Percentiles rank a stretch among this genome's conserved stretches.
Evolutionary conservation across 495 filamentous ascomycete genomes (phyloP).

Genomic region (Neurospora pannonica): DNA sequence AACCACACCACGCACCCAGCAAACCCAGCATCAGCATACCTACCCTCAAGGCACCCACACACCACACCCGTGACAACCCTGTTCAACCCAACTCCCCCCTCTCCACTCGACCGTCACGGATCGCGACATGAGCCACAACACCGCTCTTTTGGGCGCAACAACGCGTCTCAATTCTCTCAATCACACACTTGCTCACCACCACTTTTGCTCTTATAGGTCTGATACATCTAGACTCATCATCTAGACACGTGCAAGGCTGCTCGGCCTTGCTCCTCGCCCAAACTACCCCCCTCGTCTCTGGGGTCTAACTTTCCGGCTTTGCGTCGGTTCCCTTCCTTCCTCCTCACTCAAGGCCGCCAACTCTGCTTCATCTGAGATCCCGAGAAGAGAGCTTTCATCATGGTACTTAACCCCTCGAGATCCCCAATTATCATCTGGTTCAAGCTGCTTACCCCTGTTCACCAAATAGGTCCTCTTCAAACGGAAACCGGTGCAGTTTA

Average conservation of each 20-base stretch:
- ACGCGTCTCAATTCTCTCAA: constrained; percentile 14
- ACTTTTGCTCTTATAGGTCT: background rate
- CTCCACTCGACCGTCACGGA: constrained; percentile 23
- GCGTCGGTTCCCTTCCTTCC: background rate
- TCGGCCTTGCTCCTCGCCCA: constrained; percentile 23
- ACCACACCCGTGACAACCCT: constrained; percentile 19
- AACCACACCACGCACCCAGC: background rate
- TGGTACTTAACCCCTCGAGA: constrained; percentile 16
- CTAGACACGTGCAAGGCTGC: constrained; percentile 23
- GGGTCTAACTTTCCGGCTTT: background rate
- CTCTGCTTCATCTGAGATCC: background rate
- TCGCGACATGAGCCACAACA: constrained; percentile 25
- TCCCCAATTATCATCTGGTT: background rate
- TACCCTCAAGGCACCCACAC: constrained; percentile 11
- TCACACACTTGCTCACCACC: constrained; percentile 7
- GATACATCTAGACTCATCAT: background rate
- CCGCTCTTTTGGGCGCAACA: constrained; percentile 10
- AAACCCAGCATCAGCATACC: constrained; percentile 1
- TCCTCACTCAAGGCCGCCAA: background rate
- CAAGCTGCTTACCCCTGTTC: constrained; percentile 6
- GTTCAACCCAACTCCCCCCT: constrained; percentile 11
- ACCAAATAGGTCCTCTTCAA: constrained; percentile 76
- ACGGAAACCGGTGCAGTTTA: constrained; percentile 85
- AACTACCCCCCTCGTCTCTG: background rate
- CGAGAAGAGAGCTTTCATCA: constrained; percentile 1